Evolutionary conservation across 2,329 filamentous ascomycete species (phyloP), one percentile per base, ranked within the genome.

Genomic region (Fusarium sp.): DNA sequence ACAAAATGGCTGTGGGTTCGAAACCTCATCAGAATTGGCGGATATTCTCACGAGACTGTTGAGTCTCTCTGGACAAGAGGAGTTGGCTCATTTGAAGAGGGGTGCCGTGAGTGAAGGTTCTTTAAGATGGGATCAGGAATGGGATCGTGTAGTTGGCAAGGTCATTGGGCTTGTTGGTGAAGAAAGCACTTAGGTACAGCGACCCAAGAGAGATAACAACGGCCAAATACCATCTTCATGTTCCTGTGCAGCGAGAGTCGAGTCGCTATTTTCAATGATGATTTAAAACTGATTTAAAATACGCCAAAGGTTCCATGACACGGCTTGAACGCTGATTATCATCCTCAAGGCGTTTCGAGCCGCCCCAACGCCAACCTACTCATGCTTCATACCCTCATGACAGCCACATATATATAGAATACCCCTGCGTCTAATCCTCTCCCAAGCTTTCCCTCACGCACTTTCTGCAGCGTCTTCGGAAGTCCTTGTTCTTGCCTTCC

Each of bases 111-210:
- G 87, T 69, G 95, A 98, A 80, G 93, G 93, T 38, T 85, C 85
- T 45, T 85, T 91, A 60, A 87, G 95, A 48, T 99, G 96, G 96
- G 92, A 97, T 75, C 92, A 94, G 73, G 94, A 98, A 79, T 99
- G 96, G 96, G 90, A 97, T 84, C 86, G 88, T 13, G 90, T 97
- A 46, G 92, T 95, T 11, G 93, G 92, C 14, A 88, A 86, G 49
- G 81, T 97, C 7, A 86, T 98, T 57, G 90, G 86, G 2, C 76
- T 88, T 20, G 73, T 72, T 26, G 71, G 71, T 20, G 56, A 70
- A 53, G 56, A 58, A 50, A 67, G 44, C 40, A 73, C 58, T 38
- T 72, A 71, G 49, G 33, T 60, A 46, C 35, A 46, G 38, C 26
- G 32, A 18, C 37, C 32, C 26, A 33, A 20, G 44, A 33, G n/a